Conservation (phyloP, 495 filamentous ascomycete genomes). For the Poronia punctata region DNA sequence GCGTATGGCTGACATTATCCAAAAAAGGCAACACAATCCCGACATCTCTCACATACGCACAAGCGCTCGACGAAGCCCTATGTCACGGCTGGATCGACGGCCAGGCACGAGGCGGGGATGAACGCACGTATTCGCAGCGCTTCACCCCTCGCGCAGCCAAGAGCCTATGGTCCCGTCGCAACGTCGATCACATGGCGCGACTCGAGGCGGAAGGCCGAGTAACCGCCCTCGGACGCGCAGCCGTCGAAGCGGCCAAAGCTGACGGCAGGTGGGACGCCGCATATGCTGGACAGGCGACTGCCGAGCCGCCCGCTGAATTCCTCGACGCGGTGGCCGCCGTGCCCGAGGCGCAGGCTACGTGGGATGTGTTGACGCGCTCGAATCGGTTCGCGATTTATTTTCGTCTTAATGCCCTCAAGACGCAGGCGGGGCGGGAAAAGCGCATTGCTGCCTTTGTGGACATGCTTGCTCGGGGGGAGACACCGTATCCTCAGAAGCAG, state of each 20-base stretch:
- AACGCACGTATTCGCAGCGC: conserved; percentile 35
- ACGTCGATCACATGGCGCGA: conserved; percentile 36
- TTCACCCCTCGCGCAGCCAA: conserved; percentile 49
- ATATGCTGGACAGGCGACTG: conserved; percentile 34
- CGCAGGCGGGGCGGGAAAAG: conserved; percentile 15
- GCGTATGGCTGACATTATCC: conserved; percentile 48
- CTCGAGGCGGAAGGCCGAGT: conserved; percentile 40
- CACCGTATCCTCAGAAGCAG: conserved; percentile 12
- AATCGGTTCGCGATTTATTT: conserved; percentile 21
- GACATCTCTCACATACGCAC: conserved; percentile 41
- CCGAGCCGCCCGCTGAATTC: conserved; percentile 16
- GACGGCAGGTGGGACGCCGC: conserved; percentile 52
- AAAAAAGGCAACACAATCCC: conserved; percentile 40
- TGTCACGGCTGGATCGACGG: conserved; percentile 59
- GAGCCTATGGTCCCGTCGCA: conserved; percentile 47
- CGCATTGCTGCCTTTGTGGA: conserved; percentile 19
- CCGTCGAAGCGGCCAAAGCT: conserved; percentile 45
- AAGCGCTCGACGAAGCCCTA: conserved; percentile 49
- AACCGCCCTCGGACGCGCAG: conserved; percentile 37
- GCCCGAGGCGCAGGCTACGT: conserved; percentile 13
- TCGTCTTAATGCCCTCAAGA: conserved; percentile 18
- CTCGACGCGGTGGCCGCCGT: conserved; percentile 12
- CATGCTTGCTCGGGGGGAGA: conserved; percentile 16
- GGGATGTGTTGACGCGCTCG: conserved; percentile 8
- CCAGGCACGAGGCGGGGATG: conserved; percentile 34